phyloP scores from a whole-genome alignment of 2,329 filamentous ascomycete species.

The Emydomyces testavorans region DNA sequence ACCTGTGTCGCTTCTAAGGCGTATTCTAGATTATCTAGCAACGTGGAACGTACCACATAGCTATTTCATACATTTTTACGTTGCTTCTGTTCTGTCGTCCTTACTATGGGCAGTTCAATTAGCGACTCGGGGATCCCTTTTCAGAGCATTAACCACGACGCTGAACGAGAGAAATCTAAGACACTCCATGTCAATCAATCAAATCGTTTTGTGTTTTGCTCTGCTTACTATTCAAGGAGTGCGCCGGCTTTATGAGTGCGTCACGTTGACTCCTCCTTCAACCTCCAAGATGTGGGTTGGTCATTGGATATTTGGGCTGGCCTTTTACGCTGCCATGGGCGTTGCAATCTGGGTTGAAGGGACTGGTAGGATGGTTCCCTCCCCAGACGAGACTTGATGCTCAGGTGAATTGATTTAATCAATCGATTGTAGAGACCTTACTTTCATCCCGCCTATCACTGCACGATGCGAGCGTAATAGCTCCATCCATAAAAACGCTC shows the following conservation, averaged over 20 bases:
- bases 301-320: slow-evolving; percentile 68
- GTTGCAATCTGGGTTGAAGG: slow-evolving; percentile 78
- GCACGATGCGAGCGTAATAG: slow-evolving; percentile 28
- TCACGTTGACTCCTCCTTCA: slow-evolving; percentile 53
- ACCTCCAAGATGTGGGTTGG: slow-evolving; percentile 71
- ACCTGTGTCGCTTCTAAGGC: slow-evolving; percentile 11
- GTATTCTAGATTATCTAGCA: slow-evolving; percentile 41
- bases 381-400: neutral
- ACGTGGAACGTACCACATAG: slow-evolving; percentile 62
- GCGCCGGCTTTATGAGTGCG: slow-evolving; percentile 66
- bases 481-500: slow-evolving; percentile 42
- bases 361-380: slow-evolving; percentile 43
- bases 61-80: slow-evolving; percentile 85
- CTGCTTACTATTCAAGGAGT: slow-evolving; percentile 65
- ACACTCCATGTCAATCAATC: slow-evolving; percentile 47
- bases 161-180: slow-evolving; percentile 27
- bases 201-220: slow-evolving; percentile 55
- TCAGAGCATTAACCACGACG: slow-evolving; percentile 40
- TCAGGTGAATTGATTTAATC: slow-evolving; percentile 4
- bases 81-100: slow-evolving; percentile 57
- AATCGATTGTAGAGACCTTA: slow-evolving; percentile 9
- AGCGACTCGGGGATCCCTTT: slow-evolving; percentile 41
- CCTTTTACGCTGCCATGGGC: slow-evolving; percentile 63
- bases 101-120: slow-evolving; percentile 63
- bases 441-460: slow-evolving; percentile 12